Base-by-base conservation (phyloP, 805 yeast species). In the Metschnikowia anglica region DNA sequence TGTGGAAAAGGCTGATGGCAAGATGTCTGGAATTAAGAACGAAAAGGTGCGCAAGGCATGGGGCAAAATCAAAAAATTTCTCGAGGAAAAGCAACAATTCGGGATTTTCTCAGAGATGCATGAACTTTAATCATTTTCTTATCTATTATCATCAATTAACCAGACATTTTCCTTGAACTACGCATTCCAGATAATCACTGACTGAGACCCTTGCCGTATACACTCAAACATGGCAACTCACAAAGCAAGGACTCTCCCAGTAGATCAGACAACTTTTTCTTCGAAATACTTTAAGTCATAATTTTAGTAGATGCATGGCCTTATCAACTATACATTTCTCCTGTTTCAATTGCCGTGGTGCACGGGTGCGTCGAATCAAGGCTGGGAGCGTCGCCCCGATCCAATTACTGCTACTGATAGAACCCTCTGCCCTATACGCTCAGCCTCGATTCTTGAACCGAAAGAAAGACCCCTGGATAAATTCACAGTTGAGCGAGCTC, bases 1-100 rank as follows among this genome's bases (percentile, higher is more conserved):
- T 35, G 51, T 77, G 27, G 62, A 61, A 16, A 69, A 68, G 48
- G 52, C 76, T 28, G 83, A 78, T 54, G 65, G 68, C 12, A 56
- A 60, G 34, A 57, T 76, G 32, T 43, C 68, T 3, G 63, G 61
- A 17, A 57, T 70, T 41, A 73, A 76, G 61, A 77, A 78, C 54
- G 68, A 65, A 27, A 71, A 69, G 47, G 71, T 76, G 7, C 50
- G 49, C 37, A 59, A 63, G 47, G 48, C 48, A 31, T 71, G 76
- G 76, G 38, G 43, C n/a, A 66, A 60, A 43, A 43, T 56, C 30
- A 70, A 68, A 56, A 43, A 44, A 30, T 54, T 61, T 29, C 46
- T 70, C 37, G 52, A 58, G 25, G 60, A 56, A 23, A 69, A 66
- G 57, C 50, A 47, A 28, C 37, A 39, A 24, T 43, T 35, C 18